Percentiles rank a stretch among this genome's conserved stretches.
phyloP scores from a whole-genome alignment of 495 filamentous ascomycete species.

The Trichoderma gamsii region DNA sequence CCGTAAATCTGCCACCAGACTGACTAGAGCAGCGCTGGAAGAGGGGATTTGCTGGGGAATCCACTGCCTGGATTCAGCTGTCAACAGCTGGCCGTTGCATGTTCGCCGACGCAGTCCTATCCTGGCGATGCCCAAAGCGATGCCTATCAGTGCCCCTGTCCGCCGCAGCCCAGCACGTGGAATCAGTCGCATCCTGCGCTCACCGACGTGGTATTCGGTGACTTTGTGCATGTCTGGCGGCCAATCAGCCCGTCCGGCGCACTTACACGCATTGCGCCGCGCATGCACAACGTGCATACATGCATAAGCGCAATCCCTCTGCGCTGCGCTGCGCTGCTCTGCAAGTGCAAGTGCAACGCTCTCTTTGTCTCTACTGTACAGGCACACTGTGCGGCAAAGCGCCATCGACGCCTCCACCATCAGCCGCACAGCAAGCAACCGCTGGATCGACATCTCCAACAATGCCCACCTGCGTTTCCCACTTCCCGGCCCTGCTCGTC shows the following conservation, averaged over 20 bases:
- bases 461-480: not conserved
- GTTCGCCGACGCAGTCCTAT: not conserved
- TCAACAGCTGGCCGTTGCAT: not conserved
- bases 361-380: not conserved
- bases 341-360: too few species aligned
- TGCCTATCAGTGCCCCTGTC: not conserved
- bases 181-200: not conserved
- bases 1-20: too few species aligned
- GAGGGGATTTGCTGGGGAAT: too few species aligned
- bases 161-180: not conserved
- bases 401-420: not conserved
- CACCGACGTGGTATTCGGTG: constrained; percentile 4
- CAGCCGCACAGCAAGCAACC: constrained; percentile 1
- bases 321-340: not conserved
- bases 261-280: constrained; percentile 7
- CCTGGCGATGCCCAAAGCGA: not conserved
- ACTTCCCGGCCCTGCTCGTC: not conserved
- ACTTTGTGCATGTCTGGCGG: not conserved
- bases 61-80: too few species aligned
- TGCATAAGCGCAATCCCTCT: not conserved
- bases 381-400: not conserved
- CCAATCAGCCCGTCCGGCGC: not conserved
- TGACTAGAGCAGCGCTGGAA: too few species aligned
- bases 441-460: not conserved
- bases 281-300: constrained; percentile 7